Evolutionary conservation across 2,329 filamentous ascomycete species (phyloP), one percentile per base, ranked within the genome.

Genomic region (Colletotrichum sp.): DNA sequence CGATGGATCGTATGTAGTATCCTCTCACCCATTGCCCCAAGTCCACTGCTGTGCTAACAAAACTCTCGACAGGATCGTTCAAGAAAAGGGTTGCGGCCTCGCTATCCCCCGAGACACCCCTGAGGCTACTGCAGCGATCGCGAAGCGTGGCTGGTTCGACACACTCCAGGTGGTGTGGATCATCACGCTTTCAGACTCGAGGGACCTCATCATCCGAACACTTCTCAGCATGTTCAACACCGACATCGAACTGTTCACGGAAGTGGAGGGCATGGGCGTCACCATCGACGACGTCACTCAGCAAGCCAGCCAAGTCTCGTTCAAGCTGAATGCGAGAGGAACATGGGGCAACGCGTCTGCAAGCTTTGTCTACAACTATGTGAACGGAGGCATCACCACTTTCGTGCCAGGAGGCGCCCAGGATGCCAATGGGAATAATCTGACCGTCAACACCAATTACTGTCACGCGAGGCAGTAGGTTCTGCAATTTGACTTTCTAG

Each of bases 21-120:
- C 39, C 39, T 44, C 1, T 19, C 0, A n/a, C 0, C 9, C 9
- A 4, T 12, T 48, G 19, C 3, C 11, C 19, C 39, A 48, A 1
- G 3, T 48, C 9, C 19, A 48, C 6, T 4, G 9, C 19, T 19
- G 12, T 48, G 19, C 39, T 48, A 48, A 48, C 19, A 5, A 22
- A 48, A n/a, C 5, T 3, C 39, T 48, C 39, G 3, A 48, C 39
- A 48, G 39, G 9, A 48, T n/a, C n/a, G 6, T 48, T 0, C 39
- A 48, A 48, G 39, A 48, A 48, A 48, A 22, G 39, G 39, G 39
- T 19, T 48, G 39, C 39, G 39, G 39, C 19, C 39, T 48, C 5
- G 39, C 19, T 6, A 48, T 48, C 6, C 39, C 39, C n/a, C 39
- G 39, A 48, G 39, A 48, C 39, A 48, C 39, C 6, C 39, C 39